Conservation (phyloP, 2,329 filamentous ascomycete genomes). For the Blastomyces gilchristii region DNA sequence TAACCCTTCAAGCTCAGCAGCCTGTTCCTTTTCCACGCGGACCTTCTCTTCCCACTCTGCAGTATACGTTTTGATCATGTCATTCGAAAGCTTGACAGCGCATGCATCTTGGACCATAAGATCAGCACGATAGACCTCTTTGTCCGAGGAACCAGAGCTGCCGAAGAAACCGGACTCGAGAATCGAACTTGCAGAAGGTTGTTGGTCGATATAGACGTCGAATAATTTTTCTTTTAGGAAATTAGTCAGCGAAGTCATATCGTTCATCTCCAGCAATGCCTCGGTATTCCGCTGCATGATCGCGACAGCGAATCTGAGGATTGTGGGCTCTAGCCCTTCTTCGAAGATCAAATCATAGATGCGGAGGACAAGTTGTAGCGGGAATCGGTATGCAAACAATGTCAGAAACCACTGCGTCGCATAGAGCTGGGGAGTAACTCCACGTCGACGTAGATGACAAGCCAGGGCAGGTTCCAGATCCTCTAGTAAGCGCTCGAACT, state of each 20-base stretch:
- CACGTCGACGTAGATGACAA: conserved; percentile 79
- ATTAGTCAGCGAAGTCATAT: conserved; percentile 79
- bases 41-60: conserved; percentile 88
- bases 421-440: conserved; percentile 84
- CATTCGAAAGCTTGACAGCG: conserved; percentile 71
- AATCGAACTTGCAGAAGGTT: conserved; percentile 83
- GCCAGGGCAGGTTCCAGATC: conserved; percentile 90
- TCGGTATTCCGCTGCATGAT: conserved; percentile 91
- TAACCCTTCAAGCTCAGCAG: conserved; percentile 67
- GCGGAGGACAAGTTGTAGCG: conserved; percentile 85
- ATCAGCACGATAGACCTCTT: conserved; percentile 91
- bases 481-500: conserved; percentile 88
- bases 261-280: conserved; percentile 68
- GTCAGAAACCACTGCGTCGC: conserved; percentile 99
- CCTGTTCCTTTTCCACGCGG: conserved; percentile 67
- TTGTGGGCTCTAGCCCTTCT: conserved; percentile 77
- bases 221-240: conserved; percentile 93
- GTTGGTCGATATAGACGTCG: conserved; percentile 91
- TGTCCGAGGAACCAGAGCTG: conserved; percentile 76
- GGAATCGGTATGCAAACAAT: conserved; percentile 96
- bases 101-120: conserved; percentile 88
- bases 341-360: conserved; percentile 94
- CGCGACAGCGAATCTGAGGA: conserved; percentile 87
- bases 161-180: conserved; percentile 97
- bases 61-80: conserved; percentile 70